Base-by-base conservation (phyloP, 2,329 filamentous ascomycete species). In the Dryadomyces sulphureus region DNA sequence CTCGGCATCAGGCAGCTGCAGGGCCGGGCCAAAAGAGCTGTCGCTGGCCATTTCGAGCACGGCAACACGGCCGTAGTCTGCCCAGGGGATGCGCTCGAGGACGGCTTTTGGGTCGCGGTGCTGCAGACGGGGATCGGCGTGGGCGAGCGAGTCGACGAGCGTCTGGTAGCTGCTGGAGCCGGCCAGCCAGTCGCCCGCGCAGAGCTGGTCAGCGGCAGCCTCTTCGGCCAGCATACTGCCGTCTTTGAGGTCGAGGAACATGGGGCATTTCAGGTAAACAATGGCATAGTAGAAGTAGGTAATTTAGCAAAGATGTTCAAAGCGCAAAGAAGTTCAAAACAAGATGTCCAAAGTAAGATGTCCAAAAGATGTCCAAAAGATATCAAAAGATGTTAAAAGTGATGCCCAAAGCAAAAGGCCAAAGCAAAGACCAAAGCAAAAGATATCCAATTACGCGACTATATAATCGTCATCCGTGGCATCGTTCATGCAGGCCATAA, bases 91-190 rank as follows among this genome's bases (percentile, higher is more conserved):
- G 22, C 47, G 46, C 21, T 55, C 47, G 11, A 27, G 46, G 25
- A 43, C 39, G 1, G 53, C 53, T 32, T 56, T 56, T 17, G 54
- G 54, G 17, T 56, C 54, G 0, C 53, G 48, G 27, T 48, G 49
- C 21, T 41, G 42, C 0, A 56, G 50, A 3, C 54, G 49, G 7
- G 54, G 53, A 32, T 55, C 54, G 0, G 51, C 52, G 35, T 22
- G 46, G 14, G 43, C 48, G 11, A 55, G 46, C 2, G 47, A 41
- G 9, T 46, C 43, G 16, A 54, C 49, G 16, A 48, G 43, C 17
- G 42, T 21, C 17, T 46, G 48, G 38, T 56, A 56, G 36, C 9
- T 35, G 50, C 54, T 48, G 41, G 43, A 46, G 47, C 55, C 46
- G 19, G 36, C 41, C 24, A 45, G 43, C 44, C 36, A 48, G 3